Evolutionary conservation across 306 rosid species (phyloP).

Genomic region (Neltuma alba): DNA sequence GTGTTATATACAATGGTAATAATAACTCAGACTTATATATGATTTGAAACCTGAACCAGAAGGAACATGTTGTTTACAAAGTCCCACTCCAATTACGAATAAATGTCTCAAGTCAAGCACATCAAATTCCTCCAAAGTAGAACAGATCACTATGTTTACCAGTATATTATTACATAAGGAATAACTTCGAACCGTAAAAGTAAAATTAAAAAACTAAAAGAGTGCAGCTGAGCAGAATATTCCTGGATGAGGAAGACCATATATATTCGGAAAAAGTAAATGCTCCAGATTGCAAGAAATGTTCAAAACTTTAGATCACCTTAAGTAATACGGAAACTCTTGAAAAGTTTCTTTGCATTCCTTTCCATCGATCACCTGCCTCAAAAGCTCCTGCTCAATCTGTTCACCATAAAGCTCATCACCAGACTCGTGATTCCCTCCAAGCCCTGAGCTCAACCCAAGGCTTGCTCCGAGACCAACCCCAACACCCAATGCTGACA

Average conservation of each 20-base stretch:
- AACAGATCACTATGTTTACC: slow-evolving; percentile 21
- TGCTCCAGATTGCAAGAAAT: not conserved
- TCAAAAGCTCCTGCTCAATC: slow-evolving; percentile 74
- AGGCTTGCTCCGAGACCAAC: slow-evolving; percentile 95
- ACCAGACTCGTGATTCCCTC: slow-evolving; percentile 53
- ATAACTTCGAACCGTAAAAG: slow-evolving; percentile 9
- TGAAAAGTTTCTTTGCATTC: slow-evolving; percentile 61
- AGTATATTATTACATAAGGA: slow-evolving; percentile 7
- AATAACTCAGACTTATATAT: not conserved
- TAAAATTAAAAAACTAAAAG: not conserved
- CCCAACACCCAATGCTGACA: slow-evolving; percentile 93
- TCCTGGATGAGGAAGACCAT: not conserved
- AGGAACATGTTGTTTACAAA: not conserved
- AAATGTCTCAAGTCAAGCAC: not conserved
- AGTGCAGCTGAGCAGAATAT: not conserved
- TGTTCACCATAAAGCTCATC: slow-evolving; percentile 65
- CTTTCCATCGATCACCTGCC: slow-evolving; percentile 65
- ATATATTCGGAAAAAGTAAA: not conserved
- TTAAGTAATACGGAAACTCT: slow-evolving; percentile 80
- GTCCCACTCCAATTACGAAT: not conserved
- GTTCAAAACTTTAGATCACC: slow-evolving; percentile 46
- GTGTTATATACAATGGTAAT: slow-evolving; percentile 3
- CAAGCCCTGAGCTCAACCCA: slow-evolving; percentile 82
- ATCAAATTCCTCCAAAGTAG: slow-evolving; percentile 25
- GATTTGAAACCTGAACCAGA: not conserved